Evolutionary conservation across 202 grass and related monocot genomes (phyloP), one percentile per base, ranked within the genome.

Genomic region (Brachypodium distachyon): DNA sequence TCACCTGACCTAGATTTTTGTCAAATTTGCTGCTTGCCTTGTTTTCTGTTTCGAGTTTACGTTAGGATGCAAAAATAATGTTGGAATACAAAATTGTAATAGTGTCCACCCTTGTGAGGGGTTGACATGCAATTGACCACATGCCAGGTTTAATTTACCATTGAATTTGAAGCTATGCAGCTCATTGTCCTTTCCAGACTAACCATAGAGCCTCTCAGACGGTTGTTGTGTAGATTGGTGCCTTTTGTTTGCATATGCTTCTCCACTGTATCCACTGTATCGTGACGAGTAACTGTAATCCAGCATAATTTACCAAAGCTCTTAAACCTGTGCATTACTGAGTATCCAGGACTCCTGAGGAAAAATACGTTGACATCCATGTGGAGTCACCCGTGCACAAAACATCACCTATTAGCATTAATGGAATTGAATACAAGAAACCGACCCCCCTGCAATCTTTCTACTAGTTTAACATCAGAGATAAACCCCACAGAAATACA

Each of bases 151-250:
- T 37, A 27, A 52, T 39, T 12, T 16, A 47, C 53, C 60, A 51
- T 32, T 22, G 17, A 51, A 69, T 40, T 19, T 51, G 23, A 70
- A 76, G 21, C 54, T 36, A 39, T 38, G 10, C n/a, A 53, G 56
- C 1, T 42, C 44, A 56, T 79, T 32, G 22, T 74, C 12, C 9
- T 58, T 79, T 64, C 2, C 9, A 50, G 41, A 44, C 25, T 2
- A 26, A 74, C 12, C 66, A n/a, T 17, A 25, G 25, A 51, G 54
- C 67, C 41, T 72, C 53, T 71, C 38, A 52, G 64, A 84, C 57
- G 49, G 56, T 79, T 19, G 22, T 7, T 56, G 16, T 14, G 8
- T 8, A 38, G 18, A 72, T 21, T 78, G 22, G 6, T 62, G 14
- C 19, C 14, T 79, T 79, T 36, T 66, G 17, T 49, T 21, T 60